A percentile compares a stretch with the other conserved stretches of the same genome.
These are phyloP conservation scores for Echinosophora koreensis DNA, from an alignment of 306 rosid species.

Conservation along the genomic window DNA sequence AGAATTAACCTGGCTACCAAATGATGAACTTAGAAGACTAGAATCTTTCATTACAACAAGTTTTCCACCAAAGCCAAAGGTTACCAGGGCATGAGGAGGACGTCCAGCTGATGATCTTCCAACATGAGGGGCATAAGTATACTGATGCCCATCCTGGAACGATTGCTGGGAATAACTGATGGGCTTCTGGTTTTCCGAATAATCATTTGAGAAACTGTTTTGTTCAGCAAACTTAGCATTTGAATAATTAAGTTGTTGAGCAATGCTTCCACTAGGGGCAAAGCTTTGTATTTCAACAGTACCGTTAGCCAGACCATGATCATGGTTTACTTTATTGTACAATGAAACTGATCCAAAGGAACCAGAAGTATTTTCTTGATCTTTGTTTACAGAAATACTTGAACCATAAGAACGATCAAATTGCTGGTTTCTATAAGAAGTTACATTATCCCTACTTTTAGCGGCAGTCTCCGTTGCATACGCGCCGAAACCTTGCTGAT, in stretches of 20 bases:
- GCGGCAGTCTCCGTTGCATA: constrained; percentile 49
- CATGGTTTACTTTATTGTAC: constrained; percentile 60
- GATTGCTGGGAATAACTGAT: constrained; percentile 60
- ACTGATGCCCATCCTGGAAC: constrained; percentile 60
- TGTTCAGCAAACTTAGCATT: constrained; percentile 56
- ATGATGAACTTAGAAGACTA: constrained; percentile 55
- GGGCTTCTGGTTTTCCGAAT: constrained; percentile 59
- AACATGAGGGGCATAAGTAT: constrained; percentile 61
- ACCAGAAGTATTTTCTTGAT: constrained; percentile 59
- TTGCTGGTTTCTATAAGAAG: constrained; percentile 56
- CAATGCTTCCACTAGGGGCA: constrained; percentile 52
- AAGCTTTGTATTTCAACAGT: constrained; percentile 56
- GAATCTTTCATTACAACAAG: constrained; percentile 78
- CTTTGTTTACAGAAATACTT: constrained; percentile 44
- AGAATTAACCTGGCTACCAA: constrained; percentile 75
- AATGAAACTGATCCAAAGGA: constrained; percentile 62
- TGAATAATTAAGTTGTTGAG: constrained; percentile 62
- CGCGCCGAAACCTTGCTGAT: constrained; percentile 54
- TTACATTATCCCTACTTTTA: constrained; percentile 42
- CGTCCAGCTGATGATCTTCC: constrained; percentile 83
- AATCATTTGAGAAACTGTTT: constrained; percentile 54
- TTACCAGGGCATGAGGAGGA: constrained; percentile 82
- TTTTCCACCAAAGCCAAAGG: constrained; percentile 95
- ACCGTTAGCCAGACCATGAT: constrained; percentile 59
- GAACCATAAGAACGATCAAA: constrained; percentile 58